Percentiles rank a stretch among this genome's conserved stretches.
Conservation (phyloP, 1,284 basidiomycete species). For the Melampsora larici-populina region DNA sequence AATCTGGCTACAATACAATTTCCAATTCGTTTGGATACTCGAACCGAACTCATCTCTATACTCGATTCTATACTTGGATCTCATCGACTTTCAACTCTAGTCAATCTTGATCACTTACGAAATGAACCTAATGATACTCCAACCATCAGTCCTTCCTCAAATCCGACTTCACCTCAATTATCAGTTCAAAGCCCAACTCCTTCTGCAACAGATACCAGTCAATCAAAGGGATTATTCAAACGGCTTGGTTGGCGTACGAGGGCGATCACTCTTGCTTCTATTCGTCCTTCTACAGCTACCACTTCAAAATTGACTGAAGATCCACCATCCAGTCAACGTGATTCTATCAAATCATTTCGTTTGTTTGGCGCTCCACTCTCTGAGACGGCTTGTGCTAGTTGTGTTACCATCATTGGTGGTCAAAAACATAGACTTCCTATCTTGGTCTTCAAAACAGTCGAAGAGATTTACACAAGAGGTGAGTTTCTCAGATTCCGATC, state of each 20-base stretch:
- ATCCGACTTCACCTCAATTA: no score
- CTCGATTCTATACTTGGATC: background rate
- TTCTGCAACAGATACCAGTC: background rate
- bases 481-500: slow-evolving; percentile 19
- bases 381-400: slow-evolving; percentile 19
- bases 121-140: background rate
- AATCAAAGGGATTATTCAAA: background rate
- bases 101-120: background rate
- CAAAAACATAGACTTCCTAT: slow-evolving; percentile 54
- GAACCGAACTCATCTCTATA: background rate
- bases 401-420: slow-evolving; percentile 52
- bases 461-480: slow-evolving; percentile 55
- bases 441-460: slow-evolving; percentile 52
- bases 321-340: background rate
- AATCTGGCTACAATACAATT: no score
- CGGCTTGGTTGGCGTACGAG: background rate
- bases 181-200: no score
- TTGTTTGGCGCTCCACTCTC: slow-evolving; percentile 14
- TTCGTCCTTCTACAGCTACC: background rate
- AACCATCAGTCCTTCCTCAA: background rate
- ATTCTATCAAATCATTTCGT: background rate
- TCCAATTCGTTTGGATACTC: background rate
- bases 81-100: background rate
- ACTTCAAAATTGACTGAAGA: background rate
- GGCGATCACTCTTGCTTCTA: background rate